Evolutionary conservation across 331 rosid genomes (phyloP), one percentile per base, ranked within the genome.

Genomic region (Pyracantha coccinea): DNA sequence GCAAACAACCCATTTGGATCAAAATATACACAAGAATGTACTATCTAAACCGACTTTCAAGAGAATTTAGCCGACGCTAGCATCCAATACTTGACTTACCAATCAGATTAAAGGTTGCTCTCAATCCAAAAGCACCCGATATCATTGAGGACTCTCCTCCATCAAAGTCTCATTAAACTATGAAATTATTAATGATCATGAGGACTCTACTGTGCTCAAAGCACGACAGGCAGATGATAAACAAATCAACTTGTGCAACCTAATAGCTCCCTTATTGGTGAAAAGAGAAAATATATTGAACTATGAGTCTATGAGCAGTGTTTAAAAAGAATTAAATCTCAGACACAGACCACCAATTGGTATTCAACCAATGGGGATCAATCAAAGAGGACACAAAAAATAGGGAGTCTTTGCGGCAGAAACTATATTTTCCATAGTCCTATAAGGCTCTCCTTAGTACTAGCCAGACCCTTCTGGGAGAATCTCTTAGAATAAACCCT

Each of bases 191-290:
- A 77, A 53, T 29, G 61, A 74, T 28, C 65, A 57, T 2, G 69
- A 60, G 78, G 75, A 63, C 61, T 66, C 83, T 72, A 64, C 81
- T 83, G 86, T 85, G 72, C 69, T 28, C 71, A 86, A 77, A 78
- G 85, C 77, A 82, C 12, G 33, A 17, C 5, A 47, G 54, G 59
- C 45, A 61, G 81, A 72, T 63, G 32, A 47, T 66, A 31, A 73
- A 72, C 47, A 68, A 11, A 19, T 63, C 74, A 82, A 68, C 28
- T 23, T 74, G 79, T 44, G 64, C 24, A 55, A 74, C 68, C 52
- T 76, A 58, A 33, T 65, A 73, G 71, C 17, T 14, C 66, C 31
- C 70, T 50, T 66, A 76, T 66, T 84, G 90, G 89, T 68, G 55
- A 53, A 84, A 64, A 73, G 76, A 76, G 73, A 68, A 76, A 25